A percentile compares a stretch with the other conserved stretches of the same genome.
These are phyloP conservation scores for Beauveria brongniartii DNA, from an alignment of 2,329 filamentous ascomycete genomes.

Conservation along the genomic window DNA sequence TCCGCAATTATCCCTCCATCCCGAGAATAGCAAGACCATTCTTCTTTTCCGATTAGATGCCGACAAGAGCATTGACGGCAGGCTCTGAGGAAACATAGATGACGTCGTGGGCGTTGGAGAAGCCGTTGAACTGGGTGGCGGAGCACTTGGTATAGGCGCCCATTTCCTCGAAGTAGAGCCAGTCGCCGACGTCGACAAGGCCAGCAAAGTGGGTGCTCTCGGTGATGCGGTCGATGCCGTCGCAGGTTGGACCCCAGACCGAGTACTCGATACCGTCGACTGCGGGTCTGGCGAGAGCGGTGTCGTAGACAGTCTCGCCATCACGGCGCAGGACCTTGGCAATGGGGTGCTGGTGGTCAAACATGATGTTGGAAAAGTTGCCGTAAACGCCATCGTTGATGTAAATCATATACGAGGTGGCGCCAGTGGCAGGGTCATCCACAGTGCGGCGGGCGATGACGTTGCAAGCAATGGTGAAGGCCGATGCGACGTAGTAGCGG, in stretches of 20 bases:
- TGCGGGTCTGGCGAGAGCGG: slow-evolving; percentile 38
- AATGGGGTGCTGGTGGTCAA: slow-evolving; percentile 89
- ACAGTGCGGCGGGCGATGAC: slow-evolving; percentile 92
- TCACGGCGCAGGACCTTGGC: slow-evolving; percentile 69
- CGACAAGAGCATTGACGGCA: slow-evolving; percentile 68
- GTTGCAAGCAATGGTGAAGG: slow-evolving; percentile 92
- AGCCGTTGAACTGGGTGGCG: slow-evolving; percentile 95
- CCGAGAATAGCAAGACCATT: background rate
- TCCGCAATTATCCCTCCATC: background rate
- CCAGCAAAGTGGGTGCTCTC: slow-evolving; percentile 70
- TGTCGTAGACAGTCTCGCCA: slow-evolving; percentile 50
- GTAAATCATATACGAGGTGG: slow-evolving; percentile 89
- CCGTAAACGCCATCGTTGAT: slow-evolving; percentile 97
- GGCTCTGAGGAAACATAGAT: slow-evolving; percentile 94
- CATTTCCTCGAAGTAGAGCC: slow-evolving; percentile 99
- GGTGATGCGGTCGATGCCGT: slow-evolving; percentile 92
- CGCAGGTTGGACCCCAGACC: slow-evolving; percentile 96
- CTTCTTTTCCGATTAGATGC: slow-evolving; percentile 14
- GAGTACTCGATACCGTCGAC: slow-evolving; percentile 69
- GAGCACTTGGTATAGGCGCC: slow-evolving; percentile 98
- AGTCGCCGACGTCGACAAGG: slow-evolving; percentile 84
- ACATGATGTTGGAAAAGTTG: slow-evolving; percentile 99
- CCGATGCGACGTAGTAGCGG: slow-evolving; percentile 87
- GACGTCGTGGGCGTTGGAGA: slow-evolving; percentile 84
- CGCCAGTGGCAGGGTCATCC: slow-evolving; percentile 55